Evolutionary conservation across 345 rosid genomes (phyloP), one percentile per base, ranked within the genome.

Genomic region (Citrus hindsii): DNA sequence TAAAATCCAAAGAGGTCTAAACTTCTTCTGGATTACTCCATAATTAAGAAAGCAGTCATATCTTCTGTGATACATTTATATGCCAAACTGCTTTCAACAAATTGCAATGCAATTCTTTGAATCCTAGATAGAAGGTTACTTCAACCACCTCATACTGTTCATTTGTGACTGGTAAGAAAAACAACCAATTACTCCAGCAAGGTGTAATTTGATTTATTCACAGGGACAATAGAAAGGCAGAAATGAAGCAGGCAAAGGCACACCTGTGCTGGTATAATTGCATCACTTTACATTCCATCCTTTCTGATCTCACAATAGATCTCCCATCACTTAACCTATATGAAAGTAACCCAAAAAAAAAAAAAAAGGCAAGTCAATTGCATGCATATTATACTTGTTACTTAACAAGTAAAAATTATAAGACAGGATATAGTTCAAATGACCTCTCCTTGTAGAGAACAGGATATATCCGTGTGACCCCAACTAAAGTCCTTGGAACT

Each of bases 401-500:
- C 33, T 68, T 61, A 69, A 48, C 56, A 67, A 5, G 78, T 72
- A 69, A 68, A 68, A 79, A 61, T 38, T 33, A 77, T 24, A 56
- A 67, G 73, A 80, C 33, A 67, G 24, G 25, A 77, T 58, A 28
- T 38, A 72, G 63, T 69, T 71, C 48, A 77, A 70, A 62, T 83
- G 83, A 94, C 98, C 92, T 94, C 85, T 96, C 99, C 89, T 86
- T 94, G 91, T 89, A 96, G 24, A 94, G 88, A 84, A 91, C 80
- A 42, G 99, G 98, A 77, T 96, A 96, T 80, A 96, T 79, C 51
- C 99, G 88, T 74, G 92, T 91, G 66, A 96, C 86, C 83, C 99
- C 99, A 67, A 92, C 90, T 82, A 94, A 78, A 60, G 97, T 91
- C 84, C 75, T 79, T 67, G 98, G 98, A 65, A 96, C 90, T 77